A percentile compares a stretch with the other conserved stretches of the same genome.
These are phyloP conservation scores for Plasmodium cynomolgi DNA, from an alignment of 169 alveolate genomes.

Conservation along the genomic window DNA sequence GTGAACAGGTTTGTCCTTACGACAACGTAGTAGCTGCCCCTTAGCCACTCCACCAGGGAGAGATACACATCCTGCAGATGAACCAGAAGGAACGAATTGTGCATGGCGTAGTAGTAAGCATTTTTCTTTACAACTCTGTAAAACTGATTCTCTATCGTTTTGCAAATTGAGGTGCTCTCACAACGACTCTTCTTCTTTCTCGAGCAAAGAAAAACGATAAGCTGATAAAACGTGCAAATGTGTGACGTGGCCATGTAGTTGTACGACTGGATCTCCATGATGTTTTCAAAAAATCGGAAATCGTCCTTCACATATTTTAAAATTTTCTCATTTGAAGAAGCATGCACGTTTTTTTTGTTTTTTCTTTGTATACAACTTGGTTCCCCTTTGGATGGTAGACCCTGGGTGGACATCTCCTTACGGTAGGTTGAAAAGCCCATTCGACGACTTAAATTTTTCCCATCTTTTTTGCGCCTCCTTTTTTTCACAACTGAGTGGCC, in stretches of 20 bases:
- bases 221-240: slow-evolving; percentile 13
- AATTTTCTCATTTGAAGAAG: not conserved
- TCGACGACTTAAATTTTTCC: not conserved
- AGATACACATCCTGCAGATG: slow-evolving; percentile 26
- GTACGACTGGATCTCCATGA: slow-evolving; percentile 31
- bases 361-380: not conserved
- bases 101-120: slow-evolving; percentile 59
- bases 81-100: slow-evolving; percentile 28
- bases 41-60: not conserved
- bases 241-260: slow-evolving; percentile 70
- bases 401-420: not conserved
- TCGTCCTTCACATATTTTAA: slow-evolving; percentile 15
- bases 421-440: not conserved
- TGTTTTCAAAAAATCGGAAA: slow-evolving; percentile 32
- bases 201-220: slow-evolving; percentile 1
- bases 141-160: not conserved
- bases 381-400: not conserved
- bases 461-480: not conserved
- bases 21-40: not conserved
- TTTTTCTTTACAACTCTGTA: slow-evolving; percentile 24
- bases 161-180: not conserved
- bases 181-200: not conserved
- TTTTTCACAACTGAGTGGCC: not conserved
- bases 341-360: not conserved
- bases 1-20: slow-evolving; percentile 23